Evolutionary conservation across 2,329 filamentous ascomycete species (phyloP).

Genomic region (Cladophialophora chaetospira): DNA sequence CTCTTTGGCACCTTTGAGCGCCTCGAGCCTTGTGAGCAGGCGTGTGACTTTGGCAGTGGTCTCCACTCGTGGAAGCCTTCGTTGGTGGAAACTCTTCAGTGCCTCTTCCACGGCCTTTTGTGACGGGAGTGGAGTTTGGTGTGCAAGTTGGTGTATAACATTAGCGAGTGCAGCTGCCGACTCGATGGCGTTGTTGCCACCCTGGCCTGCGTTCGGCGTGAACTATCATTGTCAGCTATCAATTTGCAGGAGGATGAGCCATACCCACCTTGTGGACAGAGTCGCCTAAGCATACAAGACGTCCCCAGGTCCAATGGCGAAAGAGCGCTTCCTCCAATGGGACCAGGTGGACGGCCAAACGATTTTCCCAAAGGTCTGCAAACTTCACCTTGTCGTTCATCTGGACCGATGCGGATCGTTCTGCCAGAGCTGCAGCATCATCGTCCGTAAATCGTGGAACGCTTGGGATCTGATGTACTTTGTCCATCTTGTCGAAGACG

Average conservation of each 20-base stretch:
- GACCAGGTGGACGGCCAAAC: constrained; percentile 27
- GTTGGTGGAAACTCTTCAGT: neutral
- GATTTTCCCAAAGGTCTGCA: constrained; percentile 34
- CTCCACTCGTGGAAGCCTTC: neutral
- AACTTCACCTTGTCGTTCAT: constrained; percentile 30
- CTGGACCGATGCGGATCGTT: constrained; percentile 12
- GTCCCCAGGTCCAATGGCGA: constrained; percentile 33
- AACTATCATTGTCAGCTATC: constrained; percentile 3
- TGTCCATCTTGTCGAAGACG: constrained; percentile 33
- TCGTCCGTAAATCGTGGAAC: constrained; percentile 32
- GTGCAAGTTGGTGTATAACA: constrained; percentile 25
- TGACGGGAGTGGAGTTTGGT: neutral
- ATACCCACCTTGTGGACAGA: constrained; percentile 35
- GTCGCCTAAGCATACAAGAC: constrained; percentile 36
- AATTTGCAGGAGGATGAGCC: neutral
- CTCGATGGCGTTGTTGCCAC: constrained; percentile 48
- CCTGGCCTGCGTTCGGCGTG: constrained; percentile 43
- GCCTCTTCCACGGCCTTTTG: neutral
- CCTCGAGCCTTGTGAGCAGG: neutral
- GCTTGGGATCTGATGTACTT: constrained; percentile 31
- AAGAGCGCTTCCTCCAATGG: constrained; percentile 35
- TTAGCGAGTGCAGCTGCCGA: constrained; percentile 42
- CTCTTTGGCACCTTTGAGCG: neutral
- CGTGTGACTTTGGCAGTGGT: neutral
- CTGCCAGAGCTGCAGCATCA: constrained; percentile 28